Evolutionary conservation across 306 rosid genomes (phyloP), one percentile per base, ranked within the genome.

Genomic region (Geum urbanum): DNA sequence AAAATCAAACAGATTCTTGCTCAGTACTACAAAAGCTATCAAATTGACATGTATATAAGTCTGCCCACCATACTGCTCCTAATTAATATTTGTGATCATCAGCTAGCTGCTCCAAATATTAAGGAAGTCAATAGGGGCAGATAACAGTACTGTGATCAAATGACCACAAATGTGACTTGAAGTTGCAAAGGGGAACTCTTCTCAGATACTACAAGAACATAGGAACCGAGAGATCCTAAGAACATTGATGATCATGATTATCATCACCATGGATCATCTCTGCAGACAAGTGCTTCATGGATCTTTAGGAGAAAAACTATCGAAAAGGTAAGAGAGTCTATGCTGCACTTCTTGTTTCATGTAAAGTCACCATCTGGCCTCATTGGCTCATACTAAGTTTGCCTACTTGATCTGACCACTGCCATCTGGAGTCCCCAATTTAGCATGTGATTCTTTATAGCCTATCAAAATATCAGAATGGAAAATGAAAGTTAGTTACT

Each of bases 181-280:
- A 69, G 73, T 69, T 53, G 73, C 43, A 8, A 20, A 54, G 73
- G 73, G 73, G 63, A 69, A 69, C 73, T 69, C 73, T 20, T 54
- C 52, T 55, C 74, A 44, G 65, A 43, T 24, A 37, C 64, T 27
- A 37, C 41, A 14, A 59, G 54, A 59, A 55, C 32, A 70, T 24
- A 56, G 65, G 14, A 22, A 43, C 24, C 14, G n/a, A 51, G 51
- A 69, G 73, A 20, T 70, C 74, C 41, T 41, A 5, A 43, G 44
- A 70, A 70, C 65, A 70, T 70, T 13, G 65, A 55, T 70, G 54
- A 56, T 43, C 54, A 70, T 68, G 50, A 52, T 32, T 32, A 32
- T 54, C 39, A 7, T 41, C 18, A 67, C 47, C 18, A 67, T 66
- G 56, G 37, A 61, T 63, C 68, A 19, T 9, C 4, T 40, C 16